Evolutionary conservation across 768 basidiomycete species (phyloP), one percentile per base, ranked within the genome.

Genomic region (Lactarius pseudohatsudake): DNA sequence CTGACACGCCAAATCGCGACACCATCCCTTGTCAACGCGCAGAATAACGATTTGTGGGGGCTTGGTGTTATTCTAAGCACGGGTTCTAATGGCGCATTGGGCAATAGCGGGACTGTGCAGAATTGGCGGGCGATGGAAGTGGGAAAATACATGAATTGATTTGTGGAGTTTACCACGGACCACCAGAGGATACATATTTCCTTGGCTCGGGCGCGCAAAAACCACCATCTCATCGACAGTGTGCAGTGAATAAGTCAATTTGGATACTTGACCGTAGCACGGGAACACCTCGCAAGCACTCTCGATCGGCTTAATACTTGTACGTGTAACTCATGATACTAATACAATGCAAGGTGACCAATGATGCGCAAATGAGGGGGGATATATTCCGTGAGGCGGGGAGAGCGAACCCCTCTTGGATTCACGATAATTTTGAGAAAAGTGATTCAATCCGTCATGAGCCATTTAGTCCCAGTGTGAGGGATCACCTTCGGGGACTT

Each of bases 1-100:
- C 93, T 82, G 65, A 91, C 88, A 71, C 89, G 85, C 93, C 93
- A 94, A 61, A 93, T 82, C 1, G 89, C 81, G 58, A 94, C 77
- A n/a, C 85, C 84, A 72, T 80, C 85, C 69, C 80, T 83, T n/a
- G 91, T 88, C 61, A 94, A 78, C 16, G 86, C 82, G 74, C 88
- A 89, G 75, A 94, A 94, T 32, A 92, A 80, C n/a, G 86, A 86
- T 76, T 84, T 93, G 70, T 87, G 82, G 26, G 89, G 87, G 72
- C 87, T 92, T 7, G 89, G 80, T 30, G 80, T 77, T 62, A 92
- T 74, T 18, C 78, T 79, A 54, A 94, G 75, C 56, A 89, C 80
- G 34, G 79, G 77, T 72, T 91, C 88, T 60, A 81, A 76, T 16
- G 83, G 80, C 56, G 83, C 76, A 68, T 88, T 85, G 34, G 89